Conservation (phyloP, 345 rosid genomes). For the Populus nigra region DNA sequence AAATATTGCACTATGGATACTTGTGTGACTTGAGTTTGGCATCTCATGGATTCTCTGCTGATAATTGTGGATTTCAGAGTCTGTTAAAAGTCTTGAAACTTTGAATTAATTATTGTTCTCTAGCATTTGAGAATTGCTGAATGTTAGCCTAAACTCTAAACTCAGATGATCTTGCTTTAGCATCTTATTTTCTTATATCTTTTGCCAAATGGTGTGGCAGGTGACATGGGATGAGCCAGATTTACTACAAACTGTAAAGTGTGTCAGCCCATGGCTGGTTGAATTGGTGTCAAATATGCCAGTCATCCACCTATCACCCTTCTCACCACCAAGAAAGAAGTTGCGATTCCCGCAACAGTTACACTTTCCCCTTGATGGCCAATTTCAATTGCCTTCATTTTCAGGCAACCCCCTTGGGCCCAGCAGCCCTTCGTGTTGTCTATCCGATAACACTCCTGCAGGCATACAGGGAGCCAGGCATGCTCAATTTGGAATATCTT, state of each 20-base stretch:
- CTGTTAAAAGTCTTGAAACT: background rate
- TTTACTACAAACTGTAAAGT: conserved; percentile 85
- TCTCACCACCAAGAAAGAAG: conserved; percentile 91
- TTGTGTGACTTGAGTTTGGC: background rate
- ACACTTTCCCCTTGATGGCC: conserved; percentile 52
- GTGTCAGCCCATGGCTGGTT: conserved; percentile 92
- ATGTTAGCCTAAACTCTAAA: background rate
- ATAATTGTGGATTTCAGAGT: background rate
- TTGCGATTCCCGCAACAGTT: conserved; percentile 57
- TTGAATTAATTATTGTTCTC: background rate
- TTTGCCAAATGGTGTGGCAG: conserved; percentile 29
- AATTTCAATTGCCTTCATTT: conserved; percentile 58
- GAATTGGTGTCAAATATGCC: conserved; percentile 83
- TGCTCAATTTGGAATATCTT: conserved; percentile 72
- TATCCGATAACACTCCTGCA: conserved; percentile 77
- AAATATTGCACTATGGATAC: background rate
- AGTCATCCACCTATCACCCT: conserved; percentile 60
- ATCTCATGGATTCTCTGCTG: background rate
- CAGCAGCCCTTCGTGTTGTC: conserved; percentile 62
- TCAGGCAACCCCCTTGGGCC: conserved; percentile 60
- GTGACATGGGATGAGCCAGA: conserved; percentile 99
- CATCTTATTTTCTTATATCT: background rate
- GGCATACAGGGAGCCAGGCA: conserved; percentile 99
- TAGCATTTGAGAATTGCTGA: background rate
- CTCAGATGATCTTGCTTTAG: background rate